A percentile compares a stretch with the other conserved stretches of the same genome.
Conservation (phyloP, 495 filamentous ascomycete genomes). For the Neurospora cerealis region DNA sequence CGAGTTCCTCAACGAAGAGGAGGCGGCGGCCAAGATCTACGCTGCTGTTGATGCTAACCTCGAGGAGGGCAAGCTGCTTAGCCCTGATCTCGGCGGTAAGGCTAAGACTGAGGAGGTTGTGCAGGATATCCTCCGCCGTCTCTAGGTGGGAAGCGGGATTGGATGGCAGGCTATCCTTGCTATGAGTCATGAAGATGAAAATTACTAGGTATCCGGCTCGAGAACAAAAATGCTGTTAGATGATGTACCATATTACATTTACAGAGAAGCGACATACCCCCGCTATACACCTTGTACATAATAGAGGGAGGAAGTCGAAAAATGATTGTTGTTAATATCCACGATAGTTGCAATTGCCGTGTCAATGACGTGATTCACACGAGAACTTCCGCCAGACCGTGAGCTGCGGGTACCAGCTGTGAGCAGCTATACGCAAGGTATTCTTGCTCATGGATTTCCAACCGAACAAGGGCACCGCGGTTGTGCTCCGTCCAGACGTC, state of each 20-base stretch:
- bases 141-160: constrained; percentile 38
- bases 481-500: not conserved
- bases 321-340: not conserved
- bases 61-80: constrained; percentile 70
- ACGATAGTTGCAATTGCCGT: not conserved
- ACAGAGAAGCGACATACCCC: not conserved
- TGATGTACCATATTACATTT: not conserved
- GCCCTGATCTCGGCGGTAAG: constrained; percentile 83
- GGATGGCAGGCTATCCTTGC: not conserved
- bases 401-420: not conserved
- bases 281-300: not conserved
- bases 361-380: not conserved
- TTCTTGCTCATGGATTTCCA: not conserved
- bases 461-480: not conserved
- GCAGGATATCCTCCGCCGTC: constrained; percentile 73
- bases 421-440: not conserved
- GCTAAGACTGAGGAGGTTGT: constrained; percentile 84
- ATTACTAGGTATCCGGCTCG: not conserved
- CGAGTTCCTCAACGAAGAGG: constrained; percentile 81
- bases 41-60: constrained; percentile 86
- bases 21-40: constrained; percentile 82
- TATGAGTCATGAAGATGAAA: not conserved
- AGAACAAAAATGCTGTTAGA: not conserved
- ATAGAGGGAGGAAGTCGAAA: not conserved
- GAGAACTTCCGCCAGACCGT: not conserved